Evolutionary conservation across 2,329 filamentous ascomycete genomes (phyloP).

Genomic region (Pseudocercospora fuligena): DNA sequence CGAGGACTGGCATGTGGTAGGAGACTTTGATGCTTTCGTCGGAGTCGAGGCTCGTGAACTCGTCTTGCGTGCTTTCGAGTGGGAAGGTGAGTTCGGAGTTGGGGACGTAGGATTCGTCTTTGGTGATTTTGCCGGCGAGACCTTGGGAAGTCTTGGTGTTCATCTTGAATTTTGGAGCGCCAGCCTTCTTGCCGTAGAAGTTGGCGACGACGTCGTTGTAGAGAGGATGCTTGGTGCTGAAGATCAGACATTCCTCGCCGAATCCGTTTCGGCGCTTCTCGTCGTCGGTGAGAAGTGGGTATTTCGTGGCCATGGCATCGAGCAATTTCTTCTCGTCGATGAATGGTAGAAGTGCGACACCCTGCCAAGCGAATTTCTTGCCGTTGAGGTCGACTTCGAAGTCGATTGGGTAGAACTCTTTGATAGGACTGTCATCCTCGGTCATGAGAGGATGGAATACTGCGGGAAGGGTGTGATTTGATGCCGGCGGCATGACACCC

Average conservation of each 20-base stretch:
- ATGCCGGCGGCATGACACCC: slow-evolving; percentile 93
- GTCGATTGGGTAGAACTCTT: slow-evolving; percentile 96
- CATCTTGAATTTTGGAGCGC: slow-evolving; percentile 67
- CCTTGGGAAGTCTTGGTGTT: slow-evolving; percentile 77
- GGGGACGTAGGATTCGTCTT: slow-evolving; percentile 82
- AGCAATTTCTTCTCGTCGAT: slow-evolving; percentile 91
- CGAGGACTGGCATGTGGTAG: slow-evolving; percentile 78
- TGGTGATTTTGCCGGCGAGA: slow-evolving; percentile 78
- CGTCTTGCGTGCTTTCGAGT: slow-evolving; percentile 61
- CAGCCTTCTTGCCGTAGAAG: slow-evolving; percentile 91
- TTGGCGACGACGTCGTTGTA: slow-evolving; percentile 83
- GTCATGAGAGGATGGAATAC: slow-evolving; percentile 92
- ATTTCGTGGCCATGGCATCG: slow-evolving; percentile 79
- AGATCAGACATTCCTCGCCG: slow-evolving; percentile 79
- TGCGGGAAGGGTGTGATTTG: slow-evolving; percentile 85
- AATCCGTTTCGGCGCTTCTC: slow-evolving; percentile 78
- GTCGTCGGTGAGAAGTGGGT: slow-evolving; percentile 75
- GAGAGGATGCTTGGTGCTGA: slow-evolving; percentile 82
- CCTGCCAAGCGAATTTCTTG: slow-evolving; percentile 98
- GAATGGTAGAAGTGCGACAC: slow-evolving; percentile 89
- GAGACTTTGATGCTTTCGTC: slow-evolving; percentile 87
- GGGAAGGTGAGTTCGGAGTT: slow-evolving; percentile 67
- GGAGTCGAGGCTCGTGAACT: slow-evolving; percentile 70
- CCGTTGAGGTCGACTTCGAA: slow-evolving; percentile 94
- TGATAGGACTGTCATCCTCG: slow-evolving; percentile 83